A percentile compares a stretch with the other conserved stretches of the same genome.
Conservation (phyloP, 2,329 filamentous ascomycete genomes). For the Fusarium beomiforme region DNA sequence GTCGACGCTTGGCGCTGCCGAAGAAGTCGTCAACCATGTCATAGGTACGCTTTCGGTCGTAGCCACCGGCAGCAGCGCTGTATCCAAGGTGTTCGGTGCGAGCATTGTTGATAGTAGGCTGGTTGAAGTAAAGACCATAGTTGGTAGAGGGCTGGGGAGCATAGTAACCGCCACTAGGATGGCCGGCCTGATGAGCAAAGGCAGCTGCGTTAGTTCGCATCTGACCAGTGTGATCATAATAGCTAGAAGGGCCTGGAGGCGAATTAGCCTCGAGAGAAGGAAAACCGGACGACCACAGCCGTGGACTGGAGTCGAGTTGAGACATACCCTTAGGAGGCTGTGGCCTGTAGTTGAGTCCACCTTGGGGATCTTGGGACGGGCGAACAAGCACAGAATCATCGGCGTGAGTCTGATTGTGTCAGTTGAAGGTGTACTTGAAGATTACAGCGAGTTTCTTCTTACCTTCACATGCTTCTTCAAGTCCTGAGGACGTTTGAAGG, state of each 20-base stretch:
- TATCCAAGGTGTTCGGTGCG: conserved; percentile 72
- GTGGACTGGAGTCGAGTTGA: conserved; percentile 26
- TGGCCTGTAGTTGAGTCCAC: conserved; percentile 64
- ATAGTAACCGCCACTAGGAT: conserved; percentile 65
- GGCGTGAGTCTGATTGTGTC: conserved; percentile 76
- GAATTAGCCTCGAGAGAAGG: conserved; percentile 54
- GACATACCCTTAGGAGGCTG: conserved; percentile 64
- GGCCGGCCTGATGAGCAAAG: conserved; percentile 67
- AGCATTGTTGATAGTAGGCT: conserved; percentile 64
- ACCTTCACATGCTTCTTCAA: conserved; percentile 98
- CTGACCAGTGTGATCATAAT: conserved; percentile 73
- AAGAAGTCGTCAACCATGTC: conserved; percentile 96
- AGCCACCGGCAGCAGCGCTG: conserved; percentile 62
- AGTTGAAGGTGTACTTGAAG: conserved; percentile 20
- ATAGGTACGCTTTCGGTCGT: conserved; percentile 83
- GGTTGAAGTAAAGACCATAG: conserved; percentile 83
- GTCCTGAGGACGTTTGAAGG: conserved; percentile 98
- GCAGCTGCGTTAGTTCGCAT: conserved; percentile 66
- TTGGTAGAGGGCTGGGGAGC: conserved; percentile 63
- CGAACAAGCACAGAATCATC: conserved; percentile 84
- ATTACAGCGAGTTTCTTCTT: conserved; percentile 28
- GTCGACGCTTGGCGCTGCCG: conserved; percentile 88
- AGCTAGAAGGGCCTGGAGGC: conserved; percentile 62
- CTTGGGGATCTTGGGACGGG: conserved; percentile 61
- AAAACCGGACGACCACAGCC: conserved; percentile 33